These are phyloP conservation scores for Geranium rotundifolium DNA, from an alignment of 345 rosid species.

Conservation along the genomic window DNA sequence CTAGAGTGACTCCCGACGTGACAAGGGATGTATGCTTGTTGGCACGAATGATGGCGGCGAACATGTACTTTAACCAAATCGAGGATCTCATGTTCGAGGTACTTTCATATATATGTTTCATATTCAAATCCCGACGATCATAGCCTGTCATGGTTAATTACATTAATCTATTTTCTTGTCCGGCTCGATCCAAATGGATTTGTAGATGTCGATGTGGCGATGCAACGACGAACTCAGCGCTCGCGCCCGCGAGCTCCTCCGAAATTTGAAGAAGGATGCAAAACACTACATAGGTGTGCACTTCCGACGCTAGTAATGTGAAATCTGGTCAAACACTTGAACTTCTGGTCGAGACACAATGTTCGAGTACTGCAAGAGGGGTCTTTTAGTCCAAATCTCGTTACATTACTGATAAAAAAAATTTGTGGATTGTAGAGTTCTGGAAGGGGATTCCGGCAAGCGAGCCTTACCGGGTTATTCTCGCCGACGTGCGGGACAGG, in stretches of 20 bases:
- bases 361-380: no score
- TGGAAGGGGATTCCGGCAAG: slow-evolving; percentile 85
- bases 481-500: slow-evolving; percentile 88
- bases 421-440: slow-evolving; percentile 50
- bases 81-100: slow-evolving; percentile 99
- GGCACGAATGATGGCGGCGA: slow-evolving; percentile 99
- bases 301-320: slow-evolving; percentile 1
- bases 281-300: slow-evolving; percentile 85
- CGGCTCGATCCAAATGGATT: background rate
- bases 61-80: slow-evolving; percentile 84
- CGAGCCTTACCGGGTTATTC: slow-evolving; percentile 92
- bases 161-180: background rate
- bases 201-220: slow-evolving; percentile 98
- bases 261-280: slow-evolving; percentile 60
- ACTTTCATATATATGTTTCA: no score
- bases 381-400: no score
- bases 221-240: slow-evolving; percentile 82
- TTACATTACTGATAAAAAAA: no score
- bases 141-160: background rate
- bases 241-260: slow-evolving; percentile 68
- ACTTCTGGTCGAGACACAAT: no score
- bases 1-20: no score
- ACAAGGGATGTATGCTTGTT: slow-evolving; percentile 93
- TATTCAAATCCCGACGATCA: no score
- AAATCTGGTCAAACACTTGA: no score